A percentile compares a stretch with the other conserved stretches of the same genome.
phyloP scores from a whole-genome alignment of 2,329 filamentous ascomycete species.

The Pezizomycotina sp. region DNA sequence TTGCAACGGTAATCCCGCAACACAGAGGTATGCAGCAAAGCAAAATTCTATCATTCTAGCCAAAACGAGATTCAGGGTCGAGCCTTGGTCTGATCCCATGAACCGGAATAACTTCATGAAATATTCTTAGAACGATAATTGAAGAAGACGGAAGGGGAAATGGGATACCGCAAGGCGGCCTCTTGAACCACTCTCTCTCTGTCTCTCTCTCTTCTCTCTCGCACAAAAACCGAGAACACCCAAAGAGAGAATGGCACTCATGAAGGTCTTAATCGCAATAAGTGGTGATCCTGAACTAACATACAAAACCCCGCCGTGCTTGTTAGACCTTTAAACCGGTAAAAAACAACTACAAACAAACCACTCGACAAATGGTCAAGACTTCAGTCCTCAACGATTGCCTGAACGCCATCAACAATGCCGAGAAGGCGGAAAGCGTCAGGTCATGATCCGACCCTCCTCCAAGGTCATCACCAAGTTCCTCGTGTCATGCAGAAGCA shows the following conservation, averaged over 20 bases:
- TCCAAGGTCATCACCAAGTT: slow-evolving; percentile 99
- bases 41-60: too few species aligned
- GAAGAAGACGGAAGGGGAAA: slow-evolving; percentile 3
- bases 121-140: too few species aligned
- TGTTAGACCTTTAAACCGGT: not conserved
- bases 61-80: slow-evolving; percentile 20
- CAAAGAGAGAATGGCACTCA: slow-evolving; percentile 20
- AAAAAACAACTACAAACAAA: slow-evolving; percentile 20
- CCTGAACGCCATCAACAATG: slow-evolving; percentile 99
- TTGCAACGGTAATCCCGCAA: too few species aligned
- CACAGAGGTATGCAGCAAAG: too few species aligned
- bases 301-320: slow-evolving; percentile 4
- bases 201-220: slow-evolving; percentile 17
- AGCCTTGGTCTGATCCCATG: slow-evolving; percentile 20
- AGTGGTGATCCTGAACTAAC: slow-evolving; percentile 20
- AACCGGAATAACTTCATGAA: not conserved
- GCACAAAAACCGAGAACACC: slow-evolving; percentile 16
- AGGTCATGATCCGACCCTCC: slow-evolving; percentile 92
- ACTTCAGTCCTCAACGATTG: slow-evolving; percentile 99
- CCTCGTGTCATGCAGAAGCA: slow-evolving; percentile 98
- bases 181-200: slow-evolving; percentile 21
- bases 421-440: slow-evolving; percentile 99
- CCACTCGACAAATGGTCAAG: slow-evolving; percentile 85
- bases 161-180: slow-evolving; percentile 21
- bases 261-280: slow-evolving; percentile 19